phyloP scores from a whole-genome alignment of 306 rosid species.

The Cicer bijugum region DNA sequence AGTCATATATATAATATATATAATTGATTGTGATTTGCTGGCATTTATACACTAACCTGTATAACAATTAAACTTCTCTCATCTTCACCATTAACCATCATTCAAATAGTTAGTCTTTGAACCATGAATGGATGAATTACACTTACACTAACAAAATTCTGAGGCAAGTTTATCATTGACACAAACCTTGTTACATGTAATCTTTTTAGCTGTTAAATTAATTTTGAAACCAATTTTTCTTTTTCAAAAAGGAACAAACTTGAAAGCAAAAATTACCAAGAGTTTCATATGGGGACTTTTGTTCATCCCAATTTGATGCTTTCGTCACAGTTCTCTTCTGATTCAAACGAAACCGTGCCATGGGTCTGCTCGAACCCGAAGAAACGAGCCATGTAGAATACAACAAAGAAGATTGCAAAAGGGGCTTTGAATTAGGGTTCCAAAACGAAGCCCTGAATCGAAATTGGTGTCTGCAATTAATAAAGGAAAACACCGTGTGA shows the following conservation, averaged over 20 bases:
- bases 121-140: constrained; percentile 4
- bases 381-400: constrained; percentile 54
- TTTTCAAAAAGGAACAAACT: constrained; percentile 22
- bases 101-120: background rate
- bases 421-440: constrained; percentile 58
- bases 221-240: background rate
- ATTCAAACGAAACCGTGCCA: constrained; percentile 58
- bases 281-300: constrained; percentile 84
- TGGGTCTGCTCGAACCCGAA: constrained; percentile 43
- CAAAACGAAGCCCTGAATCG: constrained; percentile 59
- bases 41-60: too few species aligned
- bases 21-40: too few species aligned
- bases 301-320: constrained; percentile 77
- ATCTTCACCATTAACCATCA: constrained; percentile 8
- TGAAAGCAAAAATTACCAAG: constrained; percentile 61
- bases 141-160: background rate
- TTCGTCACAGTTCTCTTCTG: constrained; percentile 71
- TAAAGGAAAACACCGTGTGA: constrained; percentile 63
- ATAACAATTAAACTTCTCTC: background rate
- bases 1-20: too few species aligned
- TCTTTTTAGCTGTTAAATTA: constrained; percentile 3
- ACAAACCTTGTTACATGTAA: constrained; percentile 22
- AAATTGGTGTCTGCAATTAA: constrained; percentile 64
- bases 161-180: background rate
- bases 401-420: constrained; percentile 41